Percentiles rank a stretch among this genome's conserved stretches.
Evolutionary conservation across 2,329 filamentous ascomycete genomes (phyloP).

Genomic region (Allantophomopsis cytisporea): DNA sequence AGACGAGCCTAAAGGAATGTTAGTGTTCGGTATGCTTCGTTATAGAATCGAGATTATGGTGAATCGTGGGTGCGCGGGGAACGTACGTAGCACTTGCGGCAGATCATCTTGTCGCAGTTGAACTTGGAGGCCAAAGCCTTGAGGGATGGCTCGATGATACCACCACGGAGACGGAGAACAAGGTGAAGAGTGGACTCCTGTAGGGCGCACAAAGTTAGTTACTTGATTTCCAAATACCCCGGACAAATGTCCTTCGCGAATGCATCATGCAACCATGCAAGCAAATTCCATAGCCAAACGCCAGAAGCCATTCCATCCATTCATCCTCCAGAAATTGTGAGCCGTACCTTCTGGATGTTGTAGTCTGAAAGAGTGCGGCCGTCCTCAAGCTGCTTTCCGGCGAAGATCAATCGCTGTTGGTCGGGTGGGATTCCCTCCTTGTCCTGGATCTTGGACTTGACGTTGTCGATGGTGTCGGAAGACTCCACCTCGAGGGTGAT

Average conservation of each 20-base stretch:
- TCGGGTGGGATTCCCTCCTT: conserved; percentile 98
- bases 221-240: not conserved
- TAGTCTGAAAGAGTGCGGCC: conserved; percentile 93
- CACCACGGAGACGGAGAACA: conserved; percentile 96
- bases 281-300: not conserved
- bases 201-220: conserved; percentile 3
- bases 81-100: conserved; percentile 99
- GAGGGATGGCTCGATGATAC: conserved; percentile 97
- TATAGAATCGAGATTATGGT: not conserved
- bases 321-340: not conserved
- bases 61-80: not conserved
- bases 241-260: not conserved
- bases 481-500: conserved; percentile 99
- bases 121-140: conserved; percentile 98
- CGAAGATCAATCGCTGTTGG: conserved; percentile 98
- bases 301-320: not conserved
- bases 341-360: conserved; percentile 94
- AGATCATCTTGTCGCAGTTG: conserved; percentile 99
- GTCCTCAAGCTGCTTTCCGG: conserved; percentile 98
- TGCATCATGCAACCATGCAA: conserved; percentile 5
- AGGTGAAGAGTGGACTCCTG: conserved; percentile 97
- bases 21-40: conserved; percentile 7
- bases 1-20: conserved; percentile 51
- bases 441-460: conserved; percentile 99
- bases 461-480: conserved; percentile 98